Evolutionary conservation across 1,284 basidiomycete genomes (phyloP), one percentile per base, ranked within the genome.

Genomic region (Papiliotrema terrestris): DNA sequence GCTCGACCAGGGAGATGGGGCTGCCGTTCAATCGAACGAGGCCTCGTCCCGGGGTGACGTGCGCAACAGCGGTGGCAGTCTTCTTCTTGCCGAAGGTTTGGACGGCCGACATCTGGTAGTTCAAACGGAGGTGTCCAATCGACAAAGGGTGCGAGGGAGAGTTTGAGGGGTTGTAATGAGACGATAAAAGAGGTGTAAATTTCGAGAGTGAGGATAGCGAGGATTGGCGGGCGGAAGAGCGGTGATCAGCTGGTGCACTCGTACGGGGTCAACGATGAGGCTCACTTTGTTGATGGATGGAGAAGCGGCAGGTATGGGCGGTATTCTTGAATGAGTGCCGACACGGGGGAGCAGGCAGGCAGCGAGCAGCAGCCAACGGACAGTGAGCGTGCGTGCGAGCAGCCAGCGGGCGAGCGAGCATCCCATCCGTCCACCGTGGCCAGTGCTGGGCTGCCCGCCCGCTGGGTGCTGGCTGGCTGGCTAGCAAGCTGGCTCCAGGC

Each of bases 21-120:
- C 90, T 89, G 67, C 95, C 94, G 77, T 98, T 98, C 78, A 99
- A 85, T 75, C 94, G 91, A 79, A 99, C 89, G 74, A 97, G 85
- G 59, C 96, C 96, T 79, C 92, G 92, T 71, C 96, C 96, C 80
- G 96, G 92, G 80, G 88, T 90, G 69, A 91, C 91, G 79, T 94
- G 88, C 60, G 93, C 93, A 76, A 96, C 93, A 60, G 93, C 93
- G 61, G 92, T 96, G 64, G 93, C 92, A 75, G 93, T 96, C 93
- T 95, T 95, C 87, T 96, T 96, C 89, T 96, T 96, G 80, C 92
- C 92, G 81, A 96, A 96, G 63, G 90, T 93, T 79, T 96, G 93
- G 68, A 96, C 91, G 82, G 91, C 69, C 59, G 73, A 73, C 73
- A 75, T 75, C 63, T 62, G 52, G 41, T 41, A 22, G 44, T 17